A percentile compares a stretch with the other conserved stretches of the same genome.
Conservation (phyloP, 2,329 filamentous ascomycete genomes). For the Aspergillaceae sp. region DNA sequence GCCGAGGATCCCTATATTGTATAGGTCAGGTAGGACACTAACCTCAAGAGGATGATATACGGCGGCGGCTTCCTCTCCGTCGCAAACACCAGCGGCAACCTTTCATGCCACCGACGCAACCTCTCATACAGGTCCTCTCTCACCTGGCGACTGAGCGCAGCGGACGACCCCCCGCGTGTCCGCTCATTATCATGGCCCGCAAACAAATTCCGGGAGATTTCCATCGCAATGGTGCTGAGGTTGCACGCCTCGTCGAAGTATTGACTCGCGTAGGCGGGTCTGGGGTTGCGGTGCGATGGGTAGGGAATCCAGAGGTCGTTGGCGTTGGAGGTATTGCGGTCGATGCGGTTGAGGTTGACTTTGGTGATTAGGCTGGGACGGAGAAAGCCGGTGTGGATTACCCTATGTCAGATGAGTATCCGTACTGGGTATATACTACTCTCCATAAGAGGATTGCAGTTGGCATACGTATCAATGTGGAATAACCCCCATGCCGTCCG, state of each 20-base stretch:
- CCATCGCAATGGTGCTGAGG: constrained; percentile 27
- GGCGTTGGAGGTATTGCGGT: constrained; percentile 10
- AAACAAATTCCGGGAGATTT: constrained; percentile 28
- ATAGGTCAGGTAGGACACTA: no score
- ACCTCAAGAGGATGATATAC: constrained; percentile 28
- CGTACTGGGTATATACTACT: no score
- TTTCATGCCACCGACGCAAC: constrained; percentile 22
- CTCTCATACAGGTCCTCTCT: constrained; percentile 22
- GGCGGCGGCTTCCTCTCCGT: constrained; percentile 19
- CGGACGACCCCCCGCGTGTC: background rate
- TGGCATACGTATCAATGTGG: constrained; percentile 31
- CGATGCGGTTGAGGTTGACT: constrained; percentile 22
- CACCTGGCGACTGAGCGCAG: constrained; percentile 10
- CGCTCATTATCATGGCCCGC: constrained; percentile 5
- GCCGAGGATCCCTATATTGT: background rate
- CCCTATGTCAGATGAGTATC: constrained; percentile 11
- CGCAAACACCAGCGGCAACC: constrained; percentile 22
- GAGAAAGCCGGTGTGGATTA: constrained; percentile 29
- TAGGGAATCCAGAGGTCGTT: constrained; percentile 24
- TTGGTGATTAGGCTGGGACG: constrained; percentile 26
- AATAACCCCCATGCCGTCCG: constrained; percentile 31
- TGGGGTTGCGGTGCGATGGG: constrained; percentile 21
- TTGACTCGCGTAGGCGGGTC: constrained; percentile 19
- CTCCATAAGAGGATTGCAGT: background rate
- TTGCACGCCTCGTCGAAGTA: constrained; percentile 29